Percentiles rank a stretch among this genome's conserved stretches.
These are phyloP conservation scores for Tolypocladium pustulatum DNA, from an alignment of 2,329 filamentous ascomycete species.

Conservation along the genomic window DNA sequence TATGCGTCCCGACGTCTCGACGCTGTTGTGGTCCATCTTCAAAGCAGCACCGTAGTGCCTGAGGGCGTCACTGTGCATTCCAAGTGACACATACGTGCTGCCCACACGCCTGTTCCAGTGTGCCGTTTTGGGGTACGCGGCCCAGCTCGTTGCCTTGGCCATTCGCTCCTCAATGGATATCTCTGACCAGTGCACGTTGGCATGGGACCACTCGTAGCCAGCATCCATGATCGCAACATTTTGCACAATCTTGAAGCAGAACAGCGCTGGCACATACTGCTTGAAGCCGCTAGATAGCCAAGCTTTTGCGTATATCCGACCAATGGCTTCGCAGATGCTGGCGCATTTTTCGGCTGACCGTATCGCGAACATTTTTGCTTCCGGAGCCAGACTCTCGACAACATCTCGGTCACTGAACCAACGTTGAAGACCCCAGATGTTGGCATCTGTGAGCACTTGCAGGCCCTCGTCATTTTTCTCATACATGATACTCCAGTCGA, in stretches of 20 bases:
- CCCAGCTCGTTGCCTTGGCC: conserved; percentile 24
- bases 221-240: conserved; percentile 27
- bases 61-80: conserved; percentile 22
- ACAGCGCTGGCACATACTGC: conserved; percentile 26
- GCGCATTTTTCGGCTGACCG: conserved; percentile 13
- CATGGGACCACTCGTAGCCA: conserved; percentile 25
- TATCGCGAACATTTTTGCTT: conserved; percentile 20
- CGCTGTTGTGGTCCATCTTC: conserved; percentile 23
- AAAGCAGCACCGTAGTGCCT: conserved; percentile 25
- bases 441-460: conserved; percentile 27
- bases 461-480: conserved; percentile 30
- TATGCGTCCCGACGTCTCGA: conserved; percentile 28
- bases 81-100: conserved; percentile 27
- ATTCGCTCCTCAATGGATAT: conserved; percentile 23
- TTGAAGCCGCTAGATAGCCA: conserved; percentile 25
- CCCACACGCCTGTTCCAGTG: conserved; percentile 29
- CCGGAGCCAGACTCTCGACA: conserved; percentile 14
- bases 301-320: conserved; percentile 25
- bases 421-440: conserved; percentile 22
- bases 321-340: conserved; percentile 25
- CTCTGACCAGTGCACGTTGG: conserved; percentile 24
- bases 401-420: conserved; percentile 26
- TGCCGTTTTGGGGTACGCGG: conserved; percentile 20
- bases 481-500: conserved; percentile 29
- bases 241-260: conserved; percentile 33